phyloP scores from a whole-genome alignment of 176 grass and related monocot genomes.

The Chrysopogon serrulatus region DNA sequence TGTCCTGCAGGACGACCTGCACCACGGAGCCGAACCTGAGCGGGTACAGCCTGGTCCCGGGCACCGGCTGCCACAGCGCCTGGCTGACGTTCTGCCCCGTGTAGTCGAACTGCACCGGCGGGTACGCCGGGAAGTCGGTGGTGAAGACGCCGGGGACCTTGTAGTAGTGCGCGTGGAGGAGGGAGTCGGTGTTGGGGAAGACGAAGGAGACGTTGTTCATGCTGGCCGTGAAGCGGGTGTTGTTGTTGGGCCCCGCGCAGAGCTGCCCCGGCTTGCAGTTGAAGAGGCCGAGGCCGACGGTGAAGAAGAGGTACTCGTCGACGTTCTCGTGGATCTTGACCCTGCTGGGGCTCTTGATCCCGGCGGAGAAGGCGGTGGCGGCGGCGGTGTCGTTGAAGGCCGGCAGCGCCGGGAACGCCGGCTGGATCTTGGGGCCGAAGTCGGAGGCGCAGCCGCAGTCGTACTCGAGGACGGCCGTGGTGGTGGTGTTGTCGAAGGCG shows the following conservation, averaged over 20 bases:
- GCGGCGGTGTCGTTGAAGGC: slow-evolving; percentile 63
- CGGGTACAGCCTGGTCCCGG: slow-evolving; percentile 58
- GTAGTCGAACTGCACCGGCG: slow-evolving; percentile 68
- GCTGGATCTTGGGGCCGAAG: slow-evolving; percentile 17
- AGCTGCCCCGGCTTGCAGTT: slow-evolving; percentile 37
- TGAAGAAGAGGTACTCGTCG: slow-evolving; percentile 72
- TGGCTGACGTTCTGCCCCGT: slow-evolving; percentile 55
- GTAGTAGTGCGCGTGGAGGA: slow-evolving; percentile 58
- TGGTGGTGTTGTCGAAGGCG: slow-evolving; percentile 74
- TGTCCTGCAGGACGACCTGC: slow-evolving; percentile 70
- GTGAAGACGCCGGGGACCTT: slow-evolving; percentile 52
- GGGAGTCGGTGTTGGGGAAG: slow-evolving; percentile 45
- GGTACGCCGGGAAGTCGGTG: slow-evolving; percentile 62
- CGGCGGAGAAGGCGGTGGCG: slow-evolving; percentile 48
- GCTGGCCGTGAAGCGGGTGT: slow-evolving; percentile 68
- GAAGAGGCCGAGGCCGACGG: slow-evolving; percentile 59
- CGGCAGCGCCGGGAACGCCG: slow-evolving; percentile 57
- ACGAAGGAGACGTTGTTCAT: slow-evolving; percentile 88
- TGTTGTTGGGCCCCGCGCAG: slow-evolving; percentile 67
- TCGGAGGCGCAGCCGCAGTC: slow-evolving; percentile 60
- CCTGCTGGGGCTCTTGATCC: slow-evolving; percentile 42
- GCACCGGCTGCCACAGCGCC: slow-evolving; percentile 44
- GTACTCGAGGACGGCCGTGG: slow-evolving; percentile 75
- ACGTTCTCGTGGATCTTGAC: slow-evolving; percentile 54
- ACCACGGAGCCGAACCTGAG: slow-evolving; percentile 67